Conservation (phyloP, 2,329 filamentous ascomycete genomes). For the Aspergillus calidoustus region DNA sequence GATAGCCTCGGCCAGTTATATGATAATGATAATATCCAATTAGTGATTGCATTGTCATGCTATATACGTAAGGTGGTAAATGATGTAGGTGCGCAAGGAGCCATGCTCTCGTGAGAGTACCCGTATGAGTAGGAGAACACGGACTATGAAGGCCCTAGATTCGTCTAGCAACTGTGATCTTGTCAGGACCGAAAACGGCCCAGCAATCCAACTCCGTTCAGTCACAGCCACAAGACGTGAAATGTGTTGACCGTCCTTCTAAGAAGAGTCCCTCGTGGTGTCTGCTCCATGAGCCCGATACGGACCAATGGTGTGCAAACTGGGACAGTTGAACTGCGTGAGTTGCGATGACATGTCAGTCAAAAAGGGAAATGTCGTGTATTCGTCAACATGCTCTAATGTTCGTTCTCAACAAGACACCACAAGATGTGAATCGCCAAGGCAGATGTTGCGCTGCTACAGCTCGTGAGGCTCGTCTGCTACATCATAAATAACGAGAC, state of each 20-base stretch:
- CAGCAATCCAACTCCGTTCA: constrained; percentile 46
- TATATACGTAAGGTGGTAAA: not conserved
- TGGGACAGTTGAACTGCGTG: constrained; percentile 41
- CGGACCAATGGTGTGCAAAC: constrained; percentile 21
- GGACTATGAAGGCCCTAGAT: constrained; percentile 53
- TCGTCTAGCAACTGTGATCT: constrained; percentile 43
- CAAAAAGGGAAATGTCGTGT: not conserved
- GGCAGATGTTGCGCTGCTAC: not conserved
- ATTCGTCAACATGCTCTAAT: not conserved
- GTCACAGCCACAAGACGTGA: constrained; percentile 49
- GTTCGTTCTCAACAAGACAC: not conserved
- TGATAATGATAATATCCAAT: no score
- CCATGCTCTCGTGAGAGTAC: constrained; percentile 50
- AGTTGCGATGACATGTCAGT: constrained; percentile 30
- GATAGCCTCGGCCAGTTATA: no score
- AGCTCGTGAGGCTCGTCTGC: not conserved
- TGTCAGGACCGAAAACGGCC: constrained; percentile 20
- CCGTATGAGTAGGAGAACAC: constrained; percentile 46
- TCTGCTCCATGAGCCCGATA: constrained; percentile 11
- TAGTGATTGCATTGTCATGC: not conserved
- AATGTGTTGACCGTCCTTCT: constrained; percentile 42
- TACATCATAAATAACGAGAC: not conserved
- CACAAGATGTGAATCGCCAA: not conserved
- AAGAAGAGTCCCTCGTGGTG: constrained; percentile 37
- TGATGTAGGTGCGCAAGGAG: constrained; percentile 51